phyloP scores from a whole-genome alignment of 805 yeast species.

The Cyberlindnera galapagoensis region DNA sequence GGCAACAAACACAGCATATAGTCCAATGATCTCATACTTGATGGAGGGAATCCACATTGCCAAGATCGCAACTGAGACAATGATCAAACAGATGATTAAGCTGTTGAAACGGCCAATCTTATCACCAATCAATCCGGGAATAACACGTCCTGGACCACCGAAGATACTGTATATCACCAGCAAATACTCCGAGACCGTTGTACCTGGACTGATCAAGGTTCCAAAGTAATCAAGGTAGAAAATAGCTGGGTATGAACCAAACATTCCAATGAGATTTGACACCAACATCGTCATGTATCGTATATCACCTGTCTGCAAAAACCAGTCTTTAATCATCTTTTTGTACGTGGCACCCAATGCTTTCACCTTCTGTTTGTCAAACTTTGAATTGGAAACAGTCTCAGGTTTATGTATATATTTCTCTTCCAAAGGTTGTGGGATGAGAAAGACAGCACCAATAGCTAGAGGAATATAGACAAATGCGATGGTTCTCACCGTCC shows the following conservation, averaged over 20 bases:
- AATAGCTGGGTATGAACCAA: constrained; percentile 21
- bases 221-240: constrained; percentile 22
- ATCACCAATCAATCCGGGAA: constrained; percentile 20
- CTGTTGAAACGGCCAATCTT: constrained; percentile 17
- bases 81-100: constrained; percentile 8
- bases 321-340: constrained; percentile 11
- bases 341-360: constrained; percentile 9
- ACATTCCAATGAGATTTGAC: constrained; percentile 17
- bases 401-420: constrained; percentile 10
- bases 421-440: constrained; percentile 15
- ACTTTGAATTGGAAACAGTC: constrained; percentile 16
- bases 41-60: constrained; percentile 18
- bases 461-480: constrained; percentile 18
- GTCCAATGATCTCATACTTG: constrained; percentile 7
- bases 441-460: constrained; percentile 9
- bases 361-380: constrained; percentile 8
- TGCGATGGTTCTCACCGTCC: constrained; percentile 18
- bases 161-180: constrained; percentile 17
- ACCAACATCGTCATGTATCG: constrained; percentile 9
- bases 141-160: constrained; percentile 21
- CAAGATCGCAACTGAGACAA: constrained; percentile 8
- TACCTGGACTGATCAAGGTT: constrained; percentile 10
- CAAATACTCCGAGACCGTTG: constrained; percentile 11
- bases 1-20: constrained; percentile 13
- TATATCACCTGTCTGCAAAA: constrained; percentile 5